Conservation (phyloP, 2,329 filamentous ascomycete genomes). For the Microthyrium microscopicum region DNA sequence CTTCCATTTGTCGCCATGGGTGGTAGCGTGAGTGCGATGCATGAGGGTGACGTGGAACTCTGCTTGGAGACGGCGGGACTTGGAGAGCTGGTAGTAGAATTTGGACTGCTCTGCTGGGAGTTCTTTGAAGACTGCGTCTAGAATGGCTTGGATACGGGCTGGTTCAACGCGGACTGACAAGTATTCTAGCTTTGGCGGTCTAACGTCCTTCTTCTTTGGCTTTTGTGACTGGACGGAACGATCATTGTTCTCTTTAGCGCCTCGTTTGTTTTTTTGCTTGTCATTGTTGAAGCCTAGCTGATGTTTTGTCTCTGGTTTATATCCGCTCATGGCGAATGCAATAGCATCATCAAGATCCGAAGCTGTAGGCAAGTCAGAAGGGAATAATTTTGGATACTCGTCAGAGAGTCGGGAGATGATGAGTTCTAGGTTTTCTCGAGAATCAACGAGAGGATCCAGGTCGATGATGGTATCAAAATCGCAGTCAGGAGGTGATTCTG, state of each 20-base stretch:
- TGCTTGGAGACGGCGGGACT: slow-evolving; percentile 59
- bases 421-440: slow-evolving; percentile 70
- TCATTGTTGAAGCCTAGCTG: slow-evolving; percentile 45
- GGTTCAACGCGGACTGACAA: slow-evolving; percentile 42
- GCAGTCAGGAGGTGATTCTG: slow-evolving; percentile 52
- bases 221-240: slow-evolving; percentile 14
- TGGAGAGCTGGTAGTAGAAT: slow-evolving; percentile 62
- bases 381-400: slow-evolving; percentile 64
- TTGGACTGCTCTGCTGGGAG: slow-evolving; percentile 36
- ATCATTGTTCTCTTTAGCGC: slow-evolving; percentile 11
- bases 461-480: slow-evolving; percentile 74
- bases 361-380: slow-evolving; percentile 49
- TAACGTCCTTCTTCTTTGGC: slow-evolving; percentile 18
- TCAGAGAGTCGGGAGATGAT: slow-evolving; percentile 54
- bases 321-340: slow-evolving; percentile 54
- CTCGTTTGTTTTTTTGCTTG: slow-evolving; percentile 25
- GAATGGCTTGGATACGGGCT: slow-evolving; percentile 34
- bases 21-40: slow-evolving; percentile 49
- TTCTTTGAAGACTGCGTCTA: slow-evolving; percentile 54
- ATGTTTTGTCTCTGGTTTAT: slow-evolving; percentile 61
- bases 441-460: slow-evolving; percentile 61
- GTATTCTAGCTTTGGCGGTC: slow-evolving; percentile 46
- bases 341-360: slow-evolving; percentile 70
- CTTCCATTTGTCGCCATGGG: slow-evolving; percentile 58
- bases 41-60: slow-evolving; percentile 90